Percentiles rank a stretch among this genome's conserved stretches.
These are phyloP conservation scores for Blepharisma stoltei DNA, from an alignment of 73 alveolate genomes.

Conservation along the genomic window DNA sequence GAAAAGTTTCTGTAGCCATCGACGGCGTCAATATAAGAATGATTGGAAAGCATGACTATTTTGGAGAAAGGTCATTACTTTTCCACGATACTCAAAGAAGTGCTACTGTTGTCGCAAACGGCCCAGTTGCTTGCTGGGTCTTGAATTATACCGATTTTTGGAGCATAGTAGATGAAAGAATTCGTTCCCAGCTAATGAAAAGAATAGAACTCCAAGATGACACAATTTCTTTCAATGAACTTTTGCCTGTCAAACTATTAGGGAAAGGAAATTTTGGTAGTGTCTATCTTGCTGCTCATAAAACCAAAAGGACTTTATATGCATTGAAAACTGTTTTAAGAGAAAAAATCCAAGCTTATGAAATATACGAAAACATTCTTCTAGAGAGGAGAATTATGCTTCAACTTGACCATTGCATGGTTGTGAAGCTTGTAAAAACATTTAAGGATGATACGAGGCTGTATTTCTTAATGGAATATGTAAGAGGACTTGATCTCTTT, in stretches of 20 bases:
- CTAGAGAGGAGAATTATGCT: slow-evolving; percentile 57
- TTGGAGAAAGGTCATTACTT: slow-evolving; percentile 58
- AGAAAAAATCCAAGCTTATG: slow-evolving; percentile 52
- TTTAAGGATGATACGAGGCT: slow-evolving; percentile 64
- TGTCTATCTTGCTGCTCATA: slow-evolving; percentile 66
- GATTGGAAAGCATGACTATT: slow-evolving; percentile 52
- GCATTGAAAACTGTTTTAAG: slow-evolving; percentile 70
- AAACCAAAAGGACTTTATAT: slow-evolving; percentile 50
- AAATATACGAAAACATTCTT: slow-evolving; percentile 56
- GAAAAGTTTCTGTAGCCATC: slow-evolving; percentile 43
- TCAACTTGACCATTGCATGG: slow-evolving; percentile 63
- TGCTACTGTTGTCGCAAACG: slow-evolving; percentile 55
- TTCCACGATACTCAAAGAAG: slow-evolving; percentile 52
- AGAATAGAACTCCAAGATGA: slow-evolving; percentile 38
- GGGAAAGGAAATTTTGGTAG: slow-evolving; percentile 78
- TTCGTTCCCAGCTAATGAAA: slow-evolving; percentile 36
- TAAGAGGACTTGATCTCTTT: slow-evolving; percentile 69
- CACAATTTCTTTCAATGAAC: slow-evolving; percentile 47
- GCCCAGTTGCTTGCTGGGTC: slow-evolving; percentile 49
- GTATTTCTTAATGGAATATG: slow-evolving; percentile 65
- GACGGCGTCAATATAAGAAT: slow-evolving; percentile 43
- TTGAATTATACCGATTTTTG: slow-evolving; percentile 41
- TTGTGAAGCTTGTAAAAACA: slow-evolving; percentile 63
- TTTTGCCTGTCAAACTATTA: slow-evolving; percentile 46
- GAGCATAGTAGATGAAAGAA: slow-evolving; percentile 36